A percentile compares a stretch with the other conserved stretches of the same genome.
phyloP scores from a whole-genome alignment of 768 basidiomycete genomes.

The Boletus rubropictus region DNA sequence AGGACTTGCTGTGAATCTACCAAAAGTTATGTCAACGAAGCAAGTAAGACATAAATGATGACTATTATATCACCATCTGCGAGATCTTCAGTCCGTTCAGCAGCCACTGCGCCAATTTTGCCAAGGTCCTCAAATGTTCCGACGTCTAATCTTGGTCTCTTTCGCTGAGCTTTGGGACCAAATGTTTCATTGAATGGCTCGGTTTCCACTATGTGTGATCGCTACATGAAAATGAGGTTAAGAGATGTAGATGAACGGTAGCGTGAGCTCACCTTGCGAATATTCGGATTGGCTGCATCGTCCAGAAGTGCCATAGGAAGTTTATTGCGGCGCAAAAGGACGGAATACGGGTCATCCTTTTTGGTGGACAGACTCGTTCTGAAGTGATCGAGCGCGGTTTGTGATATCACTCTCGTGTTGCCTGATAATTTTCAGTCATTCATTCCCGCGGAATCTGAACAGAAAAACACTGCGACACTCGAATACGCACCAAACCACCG shows the following conservation, averaged over 20 bases:
- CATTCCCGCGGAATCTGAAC: conserved; percentile 7
- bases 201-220: conserved; percentile 90
- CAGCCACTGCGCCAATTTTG: conserved; percentile 52
- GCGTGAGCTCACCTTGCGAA: conserved; percentile 55
- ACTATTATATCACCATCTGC: conserved; percentile 38
- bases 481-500: conserved; percentile 87
- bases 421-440: conserved; percentile 41
- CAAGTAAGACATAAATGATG: not conserved
- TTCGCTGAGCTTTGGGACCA: conserved; percentile 92
- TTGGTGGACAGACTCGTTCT: conserved; percentile 77
- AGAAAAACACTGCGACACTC: not conserved
- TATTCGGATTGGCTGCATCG: conserved; percentile 76
- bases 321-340: conserved; percentile 89
- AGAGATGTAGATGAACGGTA: not conserved
- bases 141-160: conserved; percentile 80
- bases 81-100: conserved; percentile 37
- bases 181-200: conserved; percentile 95
- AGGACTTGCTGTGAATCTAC: conserved; percentile 10
- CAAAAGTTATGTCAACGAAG: conserved; percentile 4
- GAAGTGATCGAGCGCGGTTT: conserved; percentile 94
- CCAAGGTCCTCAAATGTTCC: conserved; percentile 90
- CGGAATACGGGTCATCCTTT: conserved; percentile 94
- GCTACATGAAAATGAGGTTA: conserved; percentile 38
- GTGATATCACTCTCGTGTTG: conserved; percentile 97
- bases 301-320: conserved; percentile 95